Percentiles rank a stretch among this genome's conserved stretches.
phyloP scores from a whole-genome alignment of 164 flowering plant genomes.

The Amborella trichopoda region DNA sequence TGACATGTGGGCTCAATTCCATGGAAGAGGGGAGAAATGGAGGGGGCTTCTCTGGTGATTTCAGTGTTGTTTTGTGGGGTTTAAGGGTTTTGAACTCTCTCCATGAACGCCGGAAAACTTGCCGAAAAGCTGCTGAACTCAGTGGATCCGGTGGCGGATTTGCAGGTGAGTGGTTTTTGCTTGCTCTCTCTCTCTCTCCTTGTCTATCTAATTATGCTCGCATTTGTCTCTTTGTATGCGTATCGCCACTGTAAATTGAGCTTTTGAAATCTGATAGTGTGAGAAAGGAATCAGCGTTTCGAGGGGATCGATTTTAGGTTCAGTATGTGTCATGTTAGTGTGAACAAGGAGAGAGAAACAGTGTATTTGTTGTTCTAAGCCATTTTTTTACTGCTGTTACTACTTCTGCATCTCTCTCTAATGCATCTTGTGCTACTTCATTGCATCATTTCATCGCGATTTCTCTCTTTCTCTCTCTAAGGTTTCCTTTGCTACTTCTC shows the following conservation, averaged over 20 bases:
- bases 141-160: slow-evolving; percentile 24
- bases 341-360: background rate
- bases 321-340: background rate
- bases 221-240: background rate
- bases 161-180: slow-evolving; percentile 15
- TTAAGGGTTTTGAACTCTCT: too few species aligned
- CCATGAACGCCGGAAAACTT: too few species aligned
- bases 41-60: too few species aligned
- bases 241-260: too few species aligned
- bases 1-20: too few species aligned
- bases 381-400: background rate
- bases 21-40: too few species aligned
- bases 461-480: too few species aligned
- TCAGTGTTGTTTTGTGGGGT: too few species aligned
- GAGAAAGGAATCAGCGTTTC: background rate
- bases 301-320: background rate
- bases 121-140: slow-evolving; percentile 10
- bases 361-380: background rate
- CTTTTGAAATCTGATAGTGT: background rate
- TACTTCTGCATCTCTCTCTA: too few species aligned
- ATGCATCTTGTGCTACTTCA: too few species aligned
- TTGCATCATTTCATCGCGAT: too few species aligned
- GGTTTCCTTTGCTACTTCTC: too few species aligned
- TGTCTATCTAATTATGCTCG: background rate
- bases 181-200: background rate